Base-by-base conservation (phyloP, 345 rosid species). In the Syzygium jambos region DNA sequence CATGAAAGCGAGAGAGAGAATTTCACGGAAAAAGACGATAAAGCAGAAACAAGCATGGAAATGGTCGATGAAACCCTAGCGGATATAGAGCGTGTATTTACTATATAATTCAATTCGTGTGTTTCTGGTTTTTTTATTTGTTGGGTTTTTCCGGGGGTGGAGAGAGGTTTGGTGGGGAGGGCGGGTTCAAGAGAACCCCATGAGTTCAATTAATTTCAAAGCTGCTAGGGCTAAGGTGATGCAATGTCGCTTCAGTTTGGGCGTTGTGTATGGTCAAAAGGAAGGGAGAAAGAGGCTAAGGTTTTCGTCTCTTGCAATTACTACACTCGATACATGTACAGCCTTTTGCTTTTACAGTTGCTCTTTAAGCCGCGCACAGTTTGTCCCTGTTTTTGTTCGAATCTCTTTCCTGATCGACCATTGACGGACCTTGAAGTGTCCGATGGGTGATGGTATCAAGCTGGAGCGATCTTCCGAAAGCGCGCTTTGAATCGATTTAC, bases 41-140 rank as follows among this genome's bases (percentile, higher is more conserved):
- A 65, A 87, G 87, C 91, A 54, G 85, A 92, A 92, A 93, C 95
- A 90, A 92, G 88, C 95, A 90, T 84, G 95, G 94, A 94, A 92
- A 94, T 93, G 88, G 92, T 38, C 49, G 84, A 9, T 11, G 80
- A 73, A 73, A 73, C 80, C 80, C 25, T 73, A 19, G 80, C 25
- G 17, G 38, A 73, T 34, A 19, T 73, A 73, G 80, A 34, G 13
- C 11, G 46, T 34, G 80, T 9, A 73, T 73, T 73, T 34, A 73
- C 80, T 34, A 55, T 19, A 21, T 55, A 19, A 21, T 55, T 21
- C 57, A 21, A 55, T 19, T 55, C 57, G 25, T 19, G 80, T 73
- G 49, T 34, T 34, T 21, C 46, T 2, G 49, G 80, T 34, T 17
- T 22, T 34, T 16, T 41, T 38, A 4, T 54, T 43, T 43, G 46